Evolutionary conservation across 2,329 filamentous ascomycete species (phyloP).

Genomic region (Geosmithia putterillii): DNA sequence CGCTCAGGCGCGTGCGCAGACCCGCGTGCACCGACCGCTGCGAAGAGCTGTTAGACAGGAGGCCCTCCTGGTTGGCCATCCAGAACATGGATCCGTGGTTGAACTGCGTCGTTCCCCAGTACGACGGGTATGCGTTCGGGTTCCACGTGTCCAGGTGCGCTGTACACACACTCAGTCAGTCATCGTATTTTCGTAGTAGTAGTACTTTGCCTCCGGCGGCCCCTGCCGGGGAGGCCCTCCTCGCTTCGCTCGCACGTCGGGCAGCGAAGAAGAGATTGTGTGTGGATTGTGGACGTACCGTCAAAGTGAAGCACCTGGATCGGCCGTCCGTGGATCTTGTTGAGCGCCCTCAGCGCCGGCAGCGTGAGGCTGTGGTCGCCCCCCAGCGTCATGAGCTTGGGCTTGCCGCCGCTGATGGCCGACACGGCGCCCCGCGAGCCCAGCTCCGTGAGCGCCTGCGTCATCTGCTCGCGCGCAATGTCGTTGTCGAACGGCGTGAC

Average conservation of each 20-base stretch:
- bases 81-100: conserved; percentile 84
- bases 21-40: conserved; percentile 69
- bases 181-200: neutral
- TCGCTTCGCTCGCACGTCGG: too few relatives aligned
- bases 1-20: conserved; percentile 60
- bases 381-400: conserved; percentile 56
- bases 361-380: conserved; percentile 63
- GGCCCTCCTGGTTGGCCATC: conserved; percentile 63
- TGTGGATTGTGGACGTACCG: too few relatives aligned
- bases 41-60: conserved; percentile 56
- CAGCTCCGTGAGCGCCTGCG: conserved; percentile 63
- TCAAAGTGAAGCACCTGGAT: conserved; percentile 68
- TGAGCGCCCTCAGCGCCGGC: conserved; percentile 55
- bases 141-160: conserved; percentile 78
- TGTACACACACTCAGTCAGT: conserved; percentile 3
- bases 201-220: too few relatives aligned
- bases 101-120: conserved; percentile 53
- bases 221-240: too few relatives aligned
- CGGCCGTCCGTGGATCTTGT: conserved; percentile 46
- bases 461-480: conserved; percentile 75
- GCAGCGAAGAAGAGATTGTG: neutral
- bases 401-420: conserved; percentile 18
- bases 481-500: conserved; percentile 78
- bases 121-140: conserved; percentile 64
- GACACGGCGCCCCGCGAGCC: conserved; percentile 23